A percentile compares a stretch with the other conserved stretches of the same genome.
Conservation (phyloP, 345 rosid genomes). For the Bruguiera parviflora region DNA sequence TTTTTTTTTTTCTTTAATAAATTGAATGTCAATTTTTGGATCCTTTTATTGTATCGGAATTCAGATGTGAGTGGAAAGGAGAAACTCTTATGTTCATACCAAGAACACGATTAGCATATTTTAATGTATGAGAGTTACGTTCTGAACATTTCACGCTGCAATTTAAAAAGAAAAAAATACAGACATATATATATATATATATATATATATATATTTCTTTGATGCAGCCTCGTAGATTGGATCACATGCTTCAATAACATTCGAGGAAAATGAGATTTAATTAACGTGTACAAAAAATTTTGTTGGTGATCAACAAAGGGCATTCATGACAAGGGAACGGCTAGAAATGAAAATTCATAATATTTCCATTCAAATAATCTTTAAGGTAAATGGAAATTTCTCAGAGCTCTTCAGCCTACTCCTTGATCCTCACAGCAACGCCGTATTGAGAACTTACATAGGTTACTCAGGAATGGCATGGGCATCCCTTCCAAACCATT, state of each 20-base stretch:
- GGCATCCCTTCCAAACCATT: not conserved
- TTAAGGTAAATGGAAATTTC: not conserved
- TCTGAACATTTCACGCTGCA: not conserved
- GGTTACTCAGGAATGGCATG: not conserved
- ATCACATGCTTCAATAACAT: too few species aligned
- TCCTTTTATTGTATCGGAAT: not conserved
- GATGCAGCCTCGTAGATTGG: too few species aligned
- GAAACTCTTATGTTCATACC: slow-evolving; percentile 3
- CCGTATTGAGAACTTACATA: not conserved
- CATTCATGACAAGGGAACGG: too few species aligned
- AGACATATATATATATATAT: too few species aligned
- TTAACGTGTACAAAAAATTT: too few species aligned
- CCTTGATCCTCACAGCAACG: slow-evolving; percentile 11
- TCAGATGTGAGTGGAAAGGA: not conserved
- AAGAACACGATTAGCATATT: not conserved
- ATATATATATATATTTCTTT: too few species aligned
- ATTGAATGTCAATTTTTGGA: slow-evolving; percentile 1
- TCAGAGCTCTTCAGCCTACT: slow-evolving; percentile 4
- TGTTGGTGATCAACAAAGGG: too few species aligned
- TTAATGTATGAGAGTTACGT: slow-evolving; percentile 3
- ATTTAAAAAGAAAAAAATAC: not conserved
- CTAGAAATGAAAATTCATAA: not conserved
- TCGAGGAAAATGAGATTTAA: too few species aligned
- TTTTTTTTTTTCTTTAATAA: not conserved
- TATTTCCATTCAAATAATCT: too few species aligned